A percentile compares a stretch with the other conserved stretches of the same genome.
These are phyloP conservation scores for Athelia psychrophila DNA, from an alignment of 1,284 basidiomycete genomes.

Conservation along the genomic window DNA sequence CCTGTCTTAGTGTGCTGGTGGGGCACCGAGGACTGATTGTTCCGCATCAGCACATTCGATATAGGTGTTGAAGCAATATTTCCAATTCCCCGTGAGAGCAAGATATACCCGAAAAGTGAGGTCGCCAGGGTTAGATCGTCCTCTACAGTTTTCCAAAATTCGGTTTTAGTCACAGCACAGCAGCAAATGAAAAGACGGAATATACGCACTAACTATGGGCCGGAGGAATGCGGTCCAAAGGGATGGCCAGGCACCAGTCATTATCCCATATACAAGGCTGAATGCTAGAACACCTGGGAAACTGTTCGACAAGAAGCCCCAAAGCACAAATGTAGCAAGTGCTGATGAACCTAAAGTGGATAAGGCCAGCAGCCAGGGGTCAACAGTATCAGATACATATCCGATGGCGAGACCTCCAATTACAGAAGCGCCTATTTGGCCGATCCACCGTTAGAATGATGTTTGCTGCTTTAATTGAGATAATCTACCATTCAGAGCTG, in stretches of 20 bases:
- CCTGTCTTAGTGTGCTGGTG: constrained; percentile 15
- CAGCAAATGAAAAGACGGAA: background rate
- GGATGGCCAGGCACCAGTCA: constrained; percentile 28
- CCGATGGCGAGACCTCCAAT: constrained; percentile 31
- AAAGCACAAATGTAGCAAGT: constrained; percentile 33
- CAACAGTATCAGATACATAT: constrained; percentile 31
- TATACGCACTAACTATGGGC: constrained; percentile 24
- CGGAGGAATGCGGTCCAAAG: constrained; percentile 32
- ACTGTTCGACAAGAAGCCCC: constrained; percentile 33
- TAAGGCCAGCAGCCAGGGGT: constrained; percentile 32
- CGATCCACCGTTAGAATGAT: too few relatives aligned
- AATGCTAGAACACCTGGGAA: constrained; percentile 29
- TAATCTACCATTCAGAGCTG: constrained; percentile 26
- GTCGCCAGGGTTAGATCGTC: constrained; percentile 33
- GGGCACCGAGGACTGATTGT: background rate
- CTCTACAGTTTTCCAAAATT: constrained; percentile 16
- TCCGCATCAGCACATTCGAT: constrained; percentile 26
- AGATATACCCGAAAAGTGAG: constrained; percentile 33
- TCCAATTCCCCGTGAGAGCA: constrained; percentile 36
- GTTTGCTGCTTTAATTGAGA: too few relatives aligned
- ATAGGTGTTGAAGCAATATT: constrained; percentile 42
- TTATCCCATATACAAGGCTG: constrained; percentile 29
- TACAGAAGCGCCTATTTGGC: constrained; percentile 28
- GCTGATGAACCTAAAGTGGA: constrained; percentile 19
- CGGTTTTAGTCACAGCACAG: background rate